A percentile compares a stretch with the other conserved stretches of the same genome.
phyloP scores from a whole-genome alignment of 805 yeast species.

The Yamadazyma olivae region DNA sequence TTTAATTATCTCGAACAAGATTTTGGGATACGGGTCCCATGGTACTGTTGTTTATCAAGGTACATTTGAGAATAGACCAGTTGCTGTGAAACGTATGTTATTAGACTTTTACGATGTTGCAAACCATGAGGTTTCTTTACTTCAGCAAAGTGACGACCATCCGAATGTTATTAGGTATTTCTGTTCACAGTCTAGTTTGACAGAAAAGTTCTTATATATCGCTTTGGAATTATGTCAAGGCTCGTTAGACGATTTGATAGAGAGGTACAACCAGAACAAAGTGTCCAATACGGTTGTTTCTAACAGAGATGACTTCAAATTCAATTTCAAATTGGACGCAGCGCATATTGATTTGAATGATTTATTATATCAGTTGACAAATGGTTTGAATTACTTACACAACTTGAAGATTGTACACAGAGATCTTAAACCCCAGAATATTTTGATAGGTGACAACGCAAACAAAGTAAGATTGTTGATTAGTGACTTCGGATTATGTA shows the following conservation, averaged over 20 bases:
- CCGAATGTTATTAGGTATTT: conserved; percentile 91
- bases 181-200: conserved; percentile 78
- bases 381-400: conserved; percentile 85
- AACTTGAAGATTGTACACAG: conserved; percentile 90
- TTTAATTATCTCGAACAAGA: conserved; percentile 62
- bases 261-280: conserved; percentile 40
- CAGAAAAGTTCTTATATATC: conserved; percentile 81
- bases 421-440: conserved; percentile 93
- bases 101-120: conserved; percentile 93
- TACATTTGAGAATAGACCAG: conserved; percentile 86
- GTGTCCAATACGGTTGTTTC: conserved; percentile 24
- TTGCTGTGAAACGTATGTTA: conserved; percentile 92
- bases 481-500: conserved; percentile 95
- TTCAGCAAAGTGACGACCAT: conserved; percentile 95
- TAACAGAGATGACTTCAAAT: conserved; percentile 6
- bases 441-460: conserved; percentile 63
- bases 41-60: conserved; percentile 96
- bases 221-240: conserved; percentile 91
- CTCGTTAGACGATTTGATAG: conserved; percentile 81
- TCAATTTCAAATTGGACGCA: conserved; percentile 7
- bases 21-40: conserved; percentile 94
- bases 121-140: conserved; percentile 78
- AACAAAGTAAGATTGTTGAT: conserved; percentile 61
- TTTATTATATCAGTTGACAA: conserved; percentile 70
- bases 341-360: conserved; percentile 34